Base-by-base conservation (phyloP, 2,329 filamentous ascomycete genomes). In the Sporothrix phasma region DNA sequence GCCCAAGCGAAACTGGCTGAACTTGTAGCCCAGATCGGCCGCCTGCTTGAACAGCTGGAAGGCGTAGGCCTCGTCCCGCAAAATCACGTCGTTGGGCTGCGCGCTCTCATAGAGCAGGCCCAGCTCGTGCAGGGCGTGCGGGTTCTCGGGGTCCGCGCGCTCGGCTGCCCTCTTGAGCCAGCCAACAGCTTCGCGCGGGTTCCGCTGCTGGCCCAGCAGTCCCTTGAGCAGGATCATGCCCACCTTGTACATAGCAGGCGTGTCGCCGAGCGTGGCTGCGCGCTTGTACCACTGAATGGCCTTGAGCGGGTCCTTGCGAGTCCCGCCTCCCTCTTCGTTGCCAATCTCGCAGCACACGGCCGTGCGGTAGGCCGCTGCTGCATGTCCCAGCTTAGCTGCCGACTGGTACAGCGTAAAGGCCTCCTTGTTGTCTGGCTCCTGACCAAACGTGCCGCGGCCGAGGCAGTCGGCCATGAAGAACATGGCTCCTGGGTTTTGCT, bases 271-370 rank as follows among this genome's bases (percentile, higher is more conserved):
- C 13, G 88, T 88, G 11, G 94, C 93, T 6, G 94, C 92, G 49
- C 92, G 89, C 74, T 93, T 92, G 76, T 99, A 99, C 94, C 94
- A 99, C 74, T 97, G 93, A 22, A 97, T 92, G 1, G 94, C 93
- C 76, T 97, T 97, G 68, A 93, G 77, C 0, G 91, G 90, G 72
- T 99, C 94, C 70, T 88, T 89, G 65, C 90, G 86, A 0, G 94
- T 97, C 26, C 94, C 94, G 61, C 94, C 94, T 34, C 92, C 93
- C 70, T 96, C 92, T 72, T 97, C 93, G 64, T 92, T 86, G 3
- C 94, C 94, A 70, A 99, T 91, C 74, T 99, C 94, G 72, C 94
- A 97, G 77, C 94, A 99, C 0, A 99, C 93, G 0, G 94, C 94
- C 29, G 94, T 96, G 63, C 94, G 85, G 74, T 97, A 99, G 0